Evolutionary conservation across 2,329 filamentous ascomycete species (phyloP), one percentile per base, ranked within the genome.

Genomic region (Aspergillus thermomutatus): DNA sequence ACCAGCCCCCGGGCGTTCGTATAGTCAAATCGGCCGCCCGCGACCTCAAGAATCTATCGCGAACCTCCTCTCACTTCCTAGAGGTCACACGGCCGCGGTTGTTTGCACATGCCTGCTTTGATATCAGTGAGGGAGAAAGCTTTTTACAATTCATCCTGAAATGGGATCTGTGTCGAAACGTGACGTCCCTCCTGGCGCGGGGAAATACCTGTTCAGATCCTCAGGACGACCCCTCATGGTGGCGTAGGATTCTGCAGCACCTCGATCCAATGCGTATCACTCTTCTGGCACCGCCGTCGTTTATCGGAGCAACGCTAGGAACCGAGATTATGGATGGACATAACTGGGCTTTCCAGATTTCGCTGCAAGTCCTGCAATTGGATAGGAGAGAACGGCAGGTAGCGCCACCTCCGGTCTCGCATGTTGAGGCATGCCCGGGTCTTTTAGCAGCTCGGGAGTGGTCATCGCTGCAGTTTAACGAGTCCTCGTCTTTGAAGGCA

Each of bases 401-500:
- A 31, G 54, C 52, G 43, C 52, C 63, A 21, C 60, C 66, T 0
- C 66, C 71, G 1, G 75, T 53, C 70, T 60, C 69, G 68, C 52
- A 59, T 10, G n/a, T 68, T 41, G 58, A 65, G 5, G 53, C 59
- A 10, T 62, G 60, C 26, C 54, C 64, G 1, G 72, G 66, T 25
- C 72, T 91, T 0, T 80, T 90, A 47, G 79, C 79, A 26, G 75
- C 82, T n/a, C 80, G 83, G 1, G 82, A 82, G 1, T 92, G 90
- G 89, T 80, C 79, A 0, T 80, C 82, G 19, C 65, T 91, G 0
- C 76, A 83, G 1, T 82, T 91, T 61, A 92, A 92, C 68, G 89
- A 93, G 74, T 88, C 88, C 8, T 90, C 88, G 0, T 90, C 85
- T 4, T 81, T 88, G n/a, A 81, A 81, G 56, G 87, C 85, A 5